These are phyloP conservation scores for Multifurca ochricompacta DNA, from an alignment of 768 basidiomycete genomes.

Conservation along the genomic window DNA sequence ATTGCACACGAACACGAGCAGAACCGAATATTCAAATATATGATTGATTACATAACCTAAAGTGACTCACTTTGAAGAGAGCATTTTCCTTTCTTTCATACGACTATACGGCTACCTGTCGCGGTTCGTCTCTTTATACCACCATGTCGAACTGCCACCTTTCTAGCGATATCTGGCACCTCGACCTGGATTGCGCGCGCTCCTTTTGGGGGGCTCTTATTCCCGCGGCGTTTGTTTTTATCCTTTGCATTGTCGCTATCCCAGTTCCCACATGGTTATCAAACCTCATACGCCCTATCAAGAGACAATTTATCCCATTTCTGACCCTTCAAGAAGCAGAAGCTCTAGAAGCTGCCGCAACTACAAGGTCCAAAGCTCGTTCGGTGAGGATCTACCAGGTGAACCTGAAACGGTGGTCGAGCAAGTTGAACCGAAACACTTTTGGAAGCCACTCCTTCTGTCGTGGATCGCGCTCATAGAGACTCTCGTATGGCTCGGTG, in stretches of 20 bases:
- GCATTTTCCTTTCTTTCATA: not conserved
- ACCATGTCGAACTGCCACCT: slow-evolving; percentile 8
- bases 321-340: slow-evolving; percentile 33
- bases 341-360: slow-evolving; percentile 8
- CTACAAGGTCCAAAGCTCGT: not conserved
- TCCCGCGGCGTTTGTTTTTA: slow-evolving; percentile 41
- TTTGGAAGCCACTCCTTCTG: slow-evolving; percentile 58
- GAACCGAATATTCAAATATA: no score
- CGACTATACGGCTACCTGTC: not conserved
- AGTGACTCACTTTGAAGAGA: no score
- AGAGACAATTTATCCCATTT: slow-evolving; percentile 31
- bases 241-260: slow-evolving; percentile 31
- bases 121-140: not conserved
- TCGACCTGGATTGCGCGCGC: slow-evolving; percentile 41
- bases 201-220: slow-evolving; percentile 43
- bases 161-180: slow-evolving; percentile 26
- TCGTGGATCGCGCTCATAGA: slow-evolving; percentile 48
- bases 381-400: not conserved
- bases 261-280: slow-evolving; percentile 21
- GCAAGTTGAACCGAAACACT: slow-evolving; percentile 25
- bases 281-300: slow-evolving; percentile 22
- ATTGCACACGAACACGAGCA: no score
- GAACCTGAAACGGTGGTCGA: slow-evolving; percentile 19
- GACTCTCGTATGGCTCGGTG: slow-evolving; percentile 50
- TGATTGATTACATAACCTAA: no score